Percentiles rank a stretch among this genome's conserved stretches.
Conservation (phyloP, 2,329 filamentous ascomycete genomes). For the Tolypocladium paradoxum region DNA sequence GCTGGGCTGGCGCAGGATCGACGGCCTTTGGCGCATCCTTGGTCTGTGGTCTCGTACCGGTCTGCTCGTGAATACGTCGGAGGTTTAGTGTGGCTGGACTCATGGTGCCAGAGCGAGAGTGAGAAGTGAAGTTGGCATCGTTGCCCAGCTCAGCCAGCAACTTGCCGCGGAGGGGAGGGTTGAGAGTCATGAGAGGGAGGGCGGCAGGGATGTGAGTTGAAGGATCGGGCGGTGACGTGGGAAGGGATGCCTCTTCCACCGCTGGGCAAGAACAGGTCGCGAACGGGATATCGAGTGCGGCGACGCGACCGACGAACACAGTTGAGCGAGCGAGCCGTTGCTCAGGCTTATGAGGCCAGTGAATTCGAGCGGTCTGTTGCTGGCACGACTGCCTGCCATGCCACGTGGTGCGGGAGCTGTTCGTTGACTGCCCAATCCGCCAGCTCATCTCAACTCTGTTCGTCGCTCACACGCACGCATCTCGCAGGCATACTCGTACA, state of each 20-base stretch:
- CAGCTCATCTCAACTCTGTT: neutral
- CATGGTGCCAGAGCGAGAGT: slow-evolving; percentile 22
- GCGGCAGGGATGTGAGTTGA: neutral
- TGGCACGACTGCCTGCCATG: neutral
- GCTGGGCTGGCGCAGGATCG: slow-evolving; percentile 32
- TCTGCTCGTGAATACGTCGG: slow-evolving; percentile 52
- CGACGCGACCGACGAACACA: neutral
- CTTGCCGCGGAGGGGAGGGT: slow-evolving; percentile 17
- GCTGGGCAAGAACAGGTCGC: neutral
- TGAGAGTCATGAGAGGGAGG: slow-evolving; percentile 19
- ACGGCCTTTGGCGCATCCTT: slow-evolving; percentile 35
- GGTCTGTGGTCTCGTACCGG: slow-evolving; percentile 37
- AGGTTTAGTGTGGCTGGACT: slow-evolving; percentile 54
- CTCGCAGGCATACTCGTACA: neutral
- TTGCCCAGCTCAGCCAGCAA: slow-evolving; percentile 12
- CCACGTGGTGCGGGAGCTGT: neutral
- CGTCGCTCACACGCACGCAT: neutral
- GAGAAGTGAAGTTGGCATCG: slow-evolving; percentile 17
- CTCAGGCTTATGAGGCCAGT: neutral
- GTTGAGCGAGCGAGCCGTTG: neutral
- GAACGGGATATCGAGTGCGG: neutral
- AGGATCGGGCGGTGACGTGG: neutral
- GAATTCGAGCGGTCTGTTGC: neutral
- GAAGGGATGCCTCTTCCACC: neutral
- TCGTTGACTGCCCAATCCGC: neutral